phyloP scores from a whole-genome alignment of 2,329 filamentous ascomycete genomes.

The Fusarium lyarnte region DNA sequence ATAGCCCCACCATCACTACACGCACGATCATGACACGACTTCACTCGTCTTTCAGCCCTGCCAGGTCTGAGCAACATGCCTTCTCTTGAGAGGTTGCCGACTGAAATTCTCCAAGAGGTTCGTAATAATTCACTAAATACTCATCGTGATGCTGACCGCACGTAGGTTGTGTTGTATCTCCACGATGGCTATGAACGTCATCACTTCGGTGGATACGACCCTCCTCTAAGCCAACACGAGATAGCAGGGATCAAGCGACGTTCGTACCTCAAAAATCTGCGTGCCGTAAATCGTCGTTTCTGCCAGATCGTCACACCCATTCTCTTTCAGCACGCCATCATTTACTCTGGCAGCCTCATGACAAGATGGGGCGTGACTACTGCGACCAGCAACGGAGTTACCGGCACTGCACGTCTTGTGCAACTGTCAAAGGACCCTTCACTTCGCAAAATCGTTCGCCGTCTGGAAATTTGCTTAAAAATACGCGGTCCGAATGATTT shows the following conservation, averaged over 20 bases:
- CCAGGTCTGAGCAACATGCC: not conserved
- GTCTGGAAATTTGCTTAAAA: not conserved
- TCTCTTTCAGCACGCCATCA: not conserved
- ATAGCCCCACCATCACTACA: not conserved
- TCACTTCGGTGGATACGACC: not conserved
- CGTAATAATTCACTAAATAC: rapidly evolving
- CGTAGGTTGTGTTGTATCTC: not conserved
- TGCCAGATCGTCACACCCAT: not conserved
- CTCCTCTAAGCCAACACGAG: not conserved
- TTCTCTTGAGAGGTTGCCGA: not conserved
- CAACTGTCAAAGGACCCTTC: not conserved
- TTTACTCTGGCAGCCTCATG: not conserved
- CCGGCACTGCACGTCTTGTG: not conserved
- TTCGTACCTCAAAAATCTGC: not conserved
- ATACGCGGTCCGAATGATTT: not conserved
- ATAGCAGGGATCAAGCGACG: not conserved
- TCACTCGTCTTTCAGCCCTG: not conserved
- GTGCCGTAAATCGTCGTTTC: not conserved
- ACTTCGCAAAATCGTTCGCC: not conserved
- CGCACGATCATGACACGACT: not conserved
- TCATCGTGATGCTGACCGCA: rapidly evolving
- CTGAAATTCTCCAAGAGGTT: not conserved
- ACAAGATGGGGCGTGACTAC: not conserved
- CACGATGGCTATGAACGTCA: not conserved
- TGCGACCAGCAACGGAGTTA: not conserved